Evolutionary conservation across 768 basidiomycete genomes (phyloP).

Genomic region (Rhizopogon vesiculosus): DNA sequence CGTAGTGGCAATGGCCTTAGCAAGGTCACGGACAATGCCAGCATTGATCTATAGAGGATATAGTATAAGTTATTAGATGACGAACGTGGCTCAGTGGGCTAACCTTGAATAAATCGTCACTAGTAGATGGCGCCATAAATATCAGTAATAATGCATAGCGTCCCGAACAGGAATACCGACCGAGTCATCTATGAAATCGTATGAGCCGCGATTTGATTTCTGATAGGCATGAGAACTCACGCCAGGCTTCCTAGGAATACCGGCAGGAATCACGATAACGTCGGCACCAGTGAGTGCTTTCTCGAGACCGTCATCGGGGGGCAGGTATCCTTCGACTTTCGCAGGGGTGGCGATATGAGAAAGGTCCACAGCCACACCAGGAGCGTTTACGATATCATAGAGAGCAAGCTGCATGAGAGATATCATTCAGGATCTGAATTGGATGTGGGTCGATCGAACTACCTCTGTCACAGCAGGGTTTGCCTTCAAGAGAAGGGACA

Average conservation of each 20-base stretch:
- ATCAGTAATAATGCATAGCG: constrained; percentile 6
- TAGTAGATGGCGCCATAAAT: constrained; percentile 33
- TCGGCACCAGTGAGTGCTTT: constrained; percentile 83
- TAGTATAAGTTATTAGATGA: constrained; percentile 2
- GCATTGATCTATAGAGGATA: constrained; percentile 77
- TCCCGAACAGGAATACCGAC: constrained; percentile 23
- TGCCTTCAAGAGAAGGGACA: constrained; percentile 86
- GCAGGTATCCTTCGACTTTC: constrained; percentile 77
- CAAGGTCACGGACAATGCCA: constrained; percentile 92
- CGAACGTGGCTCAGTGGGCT: constrained; percentile 7
- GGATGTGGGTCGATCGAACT: constrained; percentile 4
- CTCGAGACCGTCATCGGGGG: constrained; percentile 76
- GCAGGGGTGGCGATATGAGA: constrained; percentile 90
- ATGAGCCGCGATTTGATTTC: neutral
- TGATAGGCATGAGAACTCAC: constrained; percentile 40
- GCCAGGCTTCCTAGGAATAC: constrained; percentile 92
- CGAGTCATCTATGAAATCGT: constrained; percentile 42
- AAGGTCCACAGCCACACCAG: constrained; percentile 93
- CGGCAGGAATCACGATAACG: constrained; percentile 92
- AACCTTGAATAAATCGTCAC: constrained; percentile 96
- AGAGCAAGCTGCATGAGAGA: constrained; percentile 59
- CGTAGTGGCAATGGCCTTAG: constrained; percentile 77
- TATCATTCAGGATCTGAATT: constrained; percentile 1
- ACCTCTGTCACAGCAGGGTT: constrained; percentile 82
- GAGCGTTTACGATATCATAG: constrained; percentile 97